Evolutionary conservation across 352 stramenopile genomes (phyloP).

Genomic region (Phytophthora sansomeana): DNA sequence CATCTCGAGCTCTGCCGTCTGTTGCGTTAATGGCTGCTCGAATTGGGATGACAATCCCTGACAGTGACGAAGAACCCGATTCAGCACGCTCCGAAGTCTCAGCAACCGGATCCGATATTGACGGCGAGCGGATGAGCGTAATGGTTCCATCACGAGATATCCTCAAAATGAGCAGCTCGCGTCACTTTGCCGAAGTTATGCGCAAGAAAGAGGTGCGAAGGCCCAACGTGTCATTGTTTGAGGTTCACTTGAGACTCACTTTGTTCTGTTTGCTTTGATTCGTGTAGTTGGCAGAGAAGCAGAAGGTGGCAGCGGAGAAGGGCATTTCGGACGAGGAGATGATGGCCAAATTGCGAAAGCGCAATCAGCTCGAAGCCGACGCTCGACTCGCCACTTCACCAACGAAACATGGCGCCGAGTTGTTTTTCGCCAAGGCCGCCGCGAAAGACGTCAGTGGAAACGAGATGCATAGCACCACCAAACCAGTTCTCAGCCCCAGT

Average conservation of each 20-base stretch:
- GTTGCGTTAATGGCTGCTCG: constrained; percentile 29
- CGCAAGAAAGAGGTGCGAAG: constrained; percentile 80
- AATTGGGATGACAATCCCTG: constrained; percentile 37
- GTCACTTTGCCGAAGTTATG: constrained; percentile 81
- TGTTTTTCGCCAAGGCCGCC: constrained; percentile 44
- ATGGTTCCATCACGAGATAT: constrained; percentile 82
- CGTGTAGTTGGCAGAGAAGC: constrained; percentile 70
- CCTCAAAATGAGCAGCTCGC: constrained; percentile 89
- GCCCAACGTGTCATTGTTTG: neutral
- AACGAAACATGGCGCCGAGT: constrained; percentile 42
- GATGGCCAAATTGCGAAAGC: constrained; percentile 79
- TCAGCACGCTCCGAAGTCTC: constrained; percentile 67
- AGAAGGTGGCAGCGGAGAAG: constrained; percentile 78
- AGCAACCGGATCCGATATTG: constrained; percentile 26
- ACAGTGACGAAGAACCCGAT: constrained; percentile 49
- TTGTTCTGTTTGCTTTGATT: constrained; percentile 4
- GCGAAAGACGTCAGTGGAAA: constrained; percentile 37
- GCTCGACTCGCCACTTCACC: constrained; percentile 75
- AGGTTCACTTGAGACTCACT: constrained; percentile 1
- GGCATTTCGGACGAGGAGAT: constrained; percentile 89
- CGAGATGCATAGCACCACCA: constrained; percentile 1
- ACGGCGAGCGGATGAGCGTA: constrained; percentile 54
- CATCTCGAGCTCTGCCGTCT: constrained; percentile 21
- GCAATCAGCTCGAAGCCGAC: constrained; percentile 74
- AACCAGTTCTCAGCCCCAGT: constrained; percentile 28